Percentiles rank a stretch among this genome's conserved stretches.
These are phyloP conservation scores for Phialophora chinensis DNA, from an alignment of 2,329 filamentous ascomycete species.

Conservation along the genomic window DNA sequence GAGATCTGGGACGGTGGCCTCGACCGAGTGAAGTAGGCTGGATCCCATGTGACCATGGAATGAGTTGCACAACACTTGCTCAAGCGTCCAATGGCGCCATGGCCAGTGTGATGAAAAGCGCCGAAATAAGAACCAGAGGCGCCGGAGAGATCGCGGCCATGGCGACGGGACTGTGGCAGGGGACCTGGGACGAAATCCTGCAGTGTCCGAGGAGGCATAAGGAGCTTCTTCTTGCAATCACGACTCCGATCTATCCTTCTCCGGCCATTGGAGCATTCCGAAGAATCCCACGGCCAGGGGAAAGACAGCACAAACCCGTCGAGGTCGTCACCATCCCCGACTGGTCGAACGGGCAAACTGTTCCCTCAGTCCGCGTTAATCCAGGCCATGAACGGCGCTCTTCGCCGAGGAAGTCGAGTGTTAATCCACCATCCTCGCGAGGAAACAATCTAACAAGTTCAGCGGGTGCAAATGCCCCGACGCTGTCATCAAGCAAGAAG, in stretches of 20 bases:
- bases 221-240: background rate
- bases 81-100: background rate
- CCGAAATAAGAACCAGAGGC: conserved; percentile 9
- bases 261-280: background rate
- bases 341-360: background rate
- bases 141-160: conserved; percentile 15
- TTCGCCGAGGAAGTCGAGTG: background rate
- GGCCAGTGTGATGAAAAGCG: conserved; percentile 15
- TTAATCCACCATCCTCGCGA: background rate
- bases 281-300: background rate
- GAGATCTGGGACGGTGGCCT: conserved; percentile 14
- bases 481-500: background rate
- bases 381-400: background rate
- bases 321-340: background rate
- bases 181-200: conserved; percentile 27
- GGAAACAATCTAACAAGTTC: background rate
- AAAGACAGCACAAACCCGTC: background rate
- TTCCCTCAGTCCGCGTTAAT: background rate
- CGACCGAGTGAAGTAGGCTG: conserved; percentile 24
- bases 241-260: background rate
- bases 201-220: conserved; percentile 28
- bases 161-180: conserved; percentile 22
- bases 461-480: background rate
- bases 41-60: conserved; percentile 30
- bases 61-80: conserved; percentile 23